Percentiles rank a stretch among this genome's conserved stretches.
Conservation (phyloP, 2,329 filamentous ascomycete genomes). For the Lachnellula arida region DNA sequence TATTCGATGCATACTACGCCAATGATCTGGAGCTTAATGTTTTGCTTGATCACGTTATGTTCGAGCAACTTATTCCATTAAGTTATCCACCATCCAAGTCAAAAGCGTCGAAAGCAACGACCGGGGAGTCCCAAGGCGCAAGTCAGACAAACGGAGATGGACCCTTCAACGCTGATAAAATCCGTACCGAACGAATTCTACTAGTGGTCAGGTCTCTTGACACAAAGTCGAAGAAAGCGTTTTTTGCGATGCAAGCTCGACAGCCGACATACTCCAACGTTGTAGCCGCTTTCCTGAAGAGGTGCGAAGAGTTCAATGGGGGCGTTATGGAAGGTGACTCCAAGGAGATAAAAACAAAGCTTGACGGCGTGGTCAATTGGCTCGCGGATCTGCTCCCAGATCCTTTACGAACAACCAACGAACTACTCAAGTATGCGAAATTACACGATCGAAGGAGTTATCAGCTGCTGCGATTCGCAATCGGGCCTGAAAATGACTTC, state of each 20-base stretch:
- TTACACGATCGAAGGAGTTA: conserved; percentile 86
- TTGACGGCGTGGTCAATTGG: conserved; percentile 69
- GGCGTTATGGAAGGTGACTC: conserved; percentile 73
- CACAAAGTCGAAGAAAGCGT: conserved; percentile 73
- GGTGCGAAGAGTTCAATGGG: conserved; percentile 88
- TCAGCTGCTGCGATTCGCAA: conserved; percentile 81
- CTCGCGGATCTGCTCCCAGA: conserved; percentile 76
- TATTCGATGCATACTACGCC: conserved; percentile 84
- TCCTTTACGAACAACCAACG: conserved; percentile 61
- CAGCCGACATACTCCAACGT: conserved; percentile 71
- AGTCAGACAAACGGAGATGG: conserved; percentile 44
- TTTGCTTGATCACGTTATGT: conserved; percentile 77
- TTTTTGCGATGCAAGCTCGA: conserved; percentile 78
- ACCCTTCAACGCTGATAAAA: conserved; percentile 63
- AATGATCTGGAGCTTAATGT: conserved; percentile 85
- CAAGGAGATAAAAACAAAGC: conserved; percentile 59
- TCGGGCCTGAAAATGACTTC: conserved; percentile 83
- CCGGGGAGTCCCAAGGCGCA: conserved; percentile 45
- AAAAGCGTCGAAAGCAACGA: conserved; percentile 57
- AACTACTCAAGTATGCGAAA: conserved; percentile 88
- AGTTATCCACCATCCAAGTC: conserved; percentile 69
- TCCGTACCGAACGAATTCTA: conserved; percentile 79
- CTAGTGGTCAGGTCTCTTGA: conserved; percentile 77
- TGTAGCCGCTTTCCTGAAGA: conserved; percentile 69
- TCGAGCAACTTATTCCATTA: conserved; percentile 85